A percentile compares a stretch with the other conserved stretches of the same genome.
These are phyloP conservation scores for Boletus rubescentipes DNA, from an alignment of 768 basidiomycete species.

Conservation along the genomic window DNA sequence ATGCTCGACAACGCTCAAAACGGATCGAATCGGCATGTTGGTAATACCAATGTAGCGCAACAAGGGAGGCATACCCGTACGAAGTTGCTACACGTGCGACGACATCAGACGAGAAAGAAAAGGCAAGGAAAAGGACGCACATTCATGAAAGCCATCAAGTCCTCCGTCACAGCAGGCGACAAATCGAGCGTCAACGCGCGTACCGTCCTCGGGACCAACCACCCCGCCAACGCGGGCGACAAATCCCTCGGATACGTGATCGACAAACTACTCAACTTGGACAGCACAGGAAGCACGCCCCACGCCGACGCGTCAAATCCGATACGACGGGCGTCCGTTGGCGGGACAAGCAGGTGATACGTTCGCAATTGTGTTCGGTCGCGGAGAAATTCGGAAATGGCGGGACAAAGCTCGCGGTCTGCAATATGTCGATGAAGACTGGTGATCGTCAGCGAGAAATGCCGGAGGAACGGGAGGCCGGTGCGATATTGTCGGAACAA, in stretches of 20 bases:
- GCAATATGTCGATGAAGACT: conserved; percentile 41
- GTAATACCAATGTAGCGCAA: conserved; percentile 58
- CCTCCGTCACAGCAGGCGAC: conserved; percentile 35
- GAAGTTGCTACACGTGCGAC: conserved; percentile 49
- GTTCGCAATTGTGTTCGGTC: conserved; percentile 52
- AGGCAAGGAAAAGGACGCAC: conserved; percentile 21
- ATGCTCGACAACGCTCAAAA: conserved; percentile 47
- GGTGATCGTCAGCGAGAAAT: conserved; percentile 59
- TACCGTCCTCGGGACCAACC: conserved; percentile 62
- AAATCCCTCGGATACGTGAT: conserved; percentile 67
- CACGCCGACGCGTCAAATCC: conserved; percentile 71
- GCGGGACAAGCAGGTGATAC: conserved; percentile 48
- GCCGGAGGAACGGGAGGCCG: conserved; percentile 60
- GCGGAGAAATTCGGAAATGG: conserved; percentile 65
- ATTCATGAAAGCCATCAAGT: conserved; percentile 43
- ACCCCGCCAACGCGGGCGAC: conserved; percentile 60
- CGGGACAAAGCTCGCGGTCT: conserved; percentile 67
- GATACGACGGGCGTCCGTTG: conserved; percentile 46
- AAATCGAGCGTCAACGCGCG: conserved; percentile 47
- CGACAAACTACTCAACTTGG: conserved; percentile 49
- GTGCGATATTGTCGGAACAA: conserved; percentile 46
- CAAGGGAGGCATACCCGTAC: conserved; percentile 51
- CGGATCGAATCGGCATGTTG: conserved; percentile 43
- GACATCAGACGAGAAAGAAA: not conserved
- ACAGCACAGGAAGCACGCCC: conserved; percentile 65